These are phyloP conservation scores for Cyanophora paradoxa DNA, from an alignment of 78 protist genomes.

Conservation along the genomic window DNA sequence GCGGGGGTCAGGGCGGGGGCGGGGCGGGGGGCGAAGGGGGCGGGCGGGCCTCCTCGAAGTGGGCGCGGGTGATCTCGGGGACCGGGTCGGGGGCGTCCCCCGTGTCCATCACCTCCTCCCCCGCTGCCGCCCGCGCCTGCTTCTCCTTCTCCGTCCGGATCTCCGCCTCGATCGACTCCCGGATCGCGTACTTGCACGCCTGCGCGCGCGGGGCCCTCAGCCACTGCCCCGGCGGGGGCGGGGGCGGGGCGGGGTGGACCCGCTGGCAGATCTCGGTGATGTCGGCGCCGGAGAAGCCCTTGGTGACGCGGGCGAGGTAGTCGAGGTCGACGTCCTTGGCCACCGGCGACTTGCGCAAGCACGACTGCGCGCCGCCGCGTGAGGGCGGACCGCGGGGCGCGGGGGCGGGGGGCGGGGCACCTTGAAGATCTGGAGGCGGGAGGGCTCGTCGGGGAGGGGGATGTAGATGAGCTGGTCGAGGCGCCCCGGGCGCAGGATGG, in stretches of 20 bases:
- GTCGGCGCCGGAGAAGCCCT: conserved; percentile 99
- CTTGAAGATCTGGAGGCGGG: conserved; percentile 87
- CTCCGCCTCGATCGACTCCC: conserved; percentile 84
- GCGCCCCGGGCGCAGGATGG: conserved; percentile 98
- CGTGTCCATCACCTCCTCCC: conserved; percentile 28
- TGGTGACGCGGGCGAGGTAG: conserved; percentile 79
- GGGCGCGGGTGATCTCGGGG: conserved; percentile 84
- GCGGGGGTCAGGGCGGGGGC: no score
- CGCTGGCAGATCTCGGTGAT: conserved; percentile 97
- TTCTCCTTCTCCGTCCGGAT: conserved; percentile 52
- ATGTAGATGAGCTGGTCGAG: conserved; percentile 98
- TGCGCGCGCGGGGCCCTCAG: no score
- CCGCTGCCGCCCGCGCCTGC: conserved; percentile 32
- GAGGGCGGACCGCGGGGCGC: background rate
- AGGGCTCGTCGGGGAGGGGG: conserved; percentile 96
- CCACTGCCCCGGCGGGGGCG: no score
- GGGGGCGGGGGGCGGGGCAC: conserved; percentile 1
- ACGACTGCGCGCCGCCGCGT: no score
- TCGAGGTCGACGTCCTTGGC: conserved; percentile 85
- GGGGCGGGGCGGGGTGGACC: no score
- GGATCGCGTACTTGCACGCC: conserved; percentile 95
- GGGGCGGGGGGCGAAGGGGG: no score
- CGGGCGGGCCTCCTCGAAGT: conserved; percentile 97
- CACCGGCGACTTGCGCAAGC: conserved; percentile 86
- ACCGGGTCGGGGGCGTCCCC: conserved; percentile 82